Conservation (phyloP, 2,329 filamentous ascomycete genomes). For the Alternaria brassicicola region DNA sequence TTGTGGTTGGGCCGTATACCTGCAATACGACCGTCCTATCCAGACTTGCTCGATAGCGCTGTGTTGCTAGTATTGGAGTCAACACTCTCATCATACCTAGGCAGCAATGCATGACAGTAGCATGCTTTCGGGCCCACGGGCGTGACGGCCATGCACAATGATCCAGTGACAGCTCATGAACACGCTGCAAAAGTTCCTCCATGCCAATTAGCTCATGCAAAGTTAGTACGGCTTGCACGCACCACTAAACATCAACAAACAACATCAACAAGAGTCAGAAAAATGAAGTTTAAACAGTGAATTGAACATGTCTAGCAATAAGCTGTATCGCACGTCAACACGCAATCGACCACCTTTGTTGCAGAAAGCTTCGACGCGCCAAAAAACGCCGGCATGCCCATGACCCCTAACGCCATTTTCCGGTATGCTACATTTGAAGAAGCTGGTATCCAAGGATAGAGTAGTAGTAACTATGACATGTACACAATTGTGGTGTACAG, state of each 20-base stretch:
- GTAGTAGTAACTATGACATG: slow-evolving; percentile 31
- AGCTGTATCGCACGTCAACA: slow-evolving; percentile 28
- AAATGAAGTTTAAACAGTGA: slow-evolving; percentile 26
- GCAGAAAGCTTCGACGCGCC: slow-evolving; percentile 38
- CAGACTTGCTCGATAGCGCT: not conserved
- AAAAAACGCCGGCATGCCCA: slow-evolving; percentile 43
- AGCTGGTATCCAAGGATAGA: slow-evolving; percentile 37
- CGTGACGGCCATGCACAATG: not conserved
- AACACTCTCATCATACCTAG: not conserved
- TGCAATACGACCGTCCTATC: too few species aligned
- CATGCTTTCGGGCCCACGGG: not conserved
- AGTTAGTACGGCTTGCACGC: not conserved
- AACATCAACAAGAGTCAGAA: slow-evolving; percentile 14
- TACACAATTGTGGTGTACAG: slow-evolving; percentile 26
- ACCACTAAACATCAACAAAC: not conserved
- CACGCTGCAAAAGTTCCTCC: not conserved
- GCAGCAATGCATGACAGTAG: not conserved
- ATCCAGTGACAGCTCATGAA: not conserved
- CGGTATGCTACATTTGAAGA: slow-evolving; percentile 44
- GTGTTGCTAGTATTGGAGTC: not conserved
- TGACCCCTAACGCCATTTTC: slow-evolving; percentile 40
- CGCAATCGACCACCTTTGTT: slow-evolving; percentile 33
- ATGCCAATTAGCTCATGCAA: not conserved
- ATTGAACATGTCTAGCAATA: slow-evolving; percentile 28
- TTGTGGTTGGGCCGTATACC: not conserved